A percentile compares a stretch with the other conserved stretches of the same genome.
These are phyloP conservation scores for Kluyveromyces wickerhamii DNA, from an alignment of 805 yeast species.

Conservation along the genomic window DNA sequence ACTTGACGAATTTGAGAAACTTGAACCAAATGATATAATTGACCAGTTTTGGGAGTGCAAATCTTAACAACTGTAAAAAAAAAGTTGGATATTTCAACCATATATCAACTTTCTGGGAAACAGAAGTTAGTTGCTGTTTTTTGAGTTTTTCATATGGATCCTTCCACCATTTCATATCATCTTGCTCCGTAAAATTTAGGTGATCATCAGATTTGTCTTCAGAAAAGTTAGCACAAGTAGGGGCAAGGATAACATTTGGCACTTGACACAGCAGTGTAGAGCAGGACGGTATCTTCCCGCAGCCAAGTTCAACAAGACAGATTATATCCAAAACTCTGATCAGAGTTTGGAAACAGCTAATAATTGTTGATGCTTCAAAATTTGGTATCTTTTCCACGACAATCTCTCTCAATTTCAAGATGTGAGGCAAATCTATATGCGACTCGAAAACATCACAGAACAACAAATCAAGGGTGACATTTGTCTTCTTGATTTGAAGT, in stretches of 20 bases:
- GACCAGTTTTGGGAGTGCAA: slow-evolving; percentile 2
- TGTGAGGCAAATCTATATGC: neutral
- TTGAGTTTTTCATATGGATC: neutral
- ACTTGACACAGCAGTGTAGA: neutral
- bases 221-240: too few species aligned
- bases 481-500: neutral
- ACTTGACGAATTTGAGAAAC: neutral
- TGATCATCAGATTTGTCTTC: too few species aligned
- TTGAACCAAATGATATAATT: neutral
- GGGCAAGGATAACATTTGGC: neutral
- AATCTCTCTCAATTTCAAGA: neutral
- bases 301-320: neutral
- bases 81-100: slow-evolving; percentile 6
- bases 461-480: neutral
- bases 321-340: neutral
- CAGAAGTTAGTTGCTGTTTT: neutral
- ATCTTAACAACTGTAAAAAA: slow-evolving; percentile 1
- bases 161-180: neutral
- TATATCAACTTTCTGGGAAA: neutral
- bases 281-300: neutral
- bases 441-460: neutral
- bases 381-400: neutral
- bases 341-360: neutral
- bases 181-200: neutral
- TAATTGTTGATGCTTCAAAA: neutral